Evolutionary conservation across 2,329 filamentous ascomycete genomes (phyloP).

Genomic region (Myriosclerotinia scirpicola): DNA sequence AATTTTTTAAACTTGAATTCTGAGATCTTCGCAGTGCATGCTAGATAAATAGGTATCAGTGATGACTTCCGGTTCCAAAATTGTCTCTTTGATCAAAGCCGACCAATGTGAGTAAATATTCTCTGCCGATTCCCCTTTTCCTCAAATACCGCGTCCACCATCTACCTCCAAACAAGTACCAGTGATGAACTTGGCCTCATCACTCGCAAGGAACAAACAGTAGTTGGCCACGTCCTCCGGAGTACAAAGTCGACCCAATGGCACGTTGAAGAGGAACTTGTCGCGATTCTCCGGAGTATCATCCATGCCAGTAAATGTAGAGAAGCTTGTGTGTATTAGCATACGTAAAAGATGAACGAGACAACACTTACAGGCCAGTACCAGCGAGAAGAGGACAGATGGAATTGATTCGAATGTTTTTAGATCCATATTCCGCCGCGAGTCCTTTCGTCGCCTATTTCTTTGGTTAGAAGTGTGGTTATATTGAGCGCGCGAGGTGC

Average conservation of each 20-base stretch:
- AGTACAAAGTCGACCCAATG: constrained; percentile 55
- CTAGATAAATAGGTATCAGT: not conserved
- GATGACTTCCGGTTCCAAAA: not conserved
- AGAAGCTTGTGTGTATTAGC: constrained; percentile 31
- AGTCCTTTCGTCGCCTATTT: constrained; percentile 63
- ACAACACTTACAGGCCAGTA: constrained; percentile 53
- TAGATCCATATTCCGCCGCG: constrained; percentile 70
- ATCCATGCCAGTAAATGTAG: constrained; percentile 57
- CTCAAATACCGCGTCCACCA: constrained; percentile 48
- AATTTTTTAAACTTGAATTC: not conserved
- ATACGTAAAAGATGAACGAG: constrained; percentile 30
- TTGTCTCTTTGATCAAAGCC: not conserved
- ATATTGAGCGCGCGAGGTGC: constrained; percentile 31
- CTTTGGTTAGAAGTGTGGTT: not conserved
- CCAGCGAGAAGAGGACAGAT: constrained; percentile 68
- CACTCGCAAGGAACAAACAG: constrained; percentile 67
- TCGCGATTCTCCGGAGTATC: constrained; percentile 62
- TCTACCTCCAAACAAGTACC: constrained; percentile 69
- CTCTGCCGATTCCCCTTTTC: not conserved
- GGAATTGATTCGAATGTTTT: constrained; percentile 71
- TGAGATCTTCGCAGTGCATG: not conserved
- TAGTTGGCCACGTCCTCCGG: constrained; percentile 69
- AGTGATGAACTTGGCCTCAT: constrained; percentile 71
- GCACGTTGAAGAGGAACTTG: constrained; percentile 54
- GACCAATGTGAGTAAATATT: not conserved